Evolutionary conservation across 495 filamentous ascomycete species (phyloP), one percentile per base, ranked within the genome.

Genomic region (Trichoderma gamsii): DNA sequence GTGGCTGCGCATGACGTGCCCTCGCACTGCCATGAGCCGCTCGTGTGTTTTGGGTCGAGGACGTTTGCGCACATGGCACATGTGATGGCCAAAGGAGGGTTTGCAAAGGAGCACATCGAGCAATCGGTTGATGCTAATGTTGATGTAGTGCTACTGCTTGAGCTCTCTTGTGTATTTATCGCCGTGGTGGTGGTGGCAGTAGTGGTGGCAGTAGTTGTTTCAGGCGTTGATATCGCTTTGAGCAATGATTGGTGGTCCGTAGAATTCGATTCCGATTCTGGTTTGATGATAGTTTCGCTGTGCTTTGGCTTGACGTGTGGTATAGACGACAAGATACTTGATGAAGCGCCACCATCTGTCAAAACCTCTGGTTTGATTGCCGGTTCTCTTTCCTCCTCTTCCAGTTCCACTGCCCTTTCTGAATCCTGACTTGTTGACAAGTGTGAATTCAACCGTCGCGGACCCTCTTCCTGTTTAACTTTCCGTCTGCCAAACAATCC

Each of bases 31-130:
- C 90, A 92, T 25, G 82, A 76, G 35, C 78, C 71, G 3, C 78
- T 73, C 41, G 87, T 77, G 52, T 79, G 80, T 15, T 73, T 65
- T 0, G 80, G 73, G 46, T 86, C 77, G 21, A 93, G 79, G 9
- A 92, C 88, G 69, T 91, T 84, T 32, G 86, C 81, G 70, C 90
- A 93, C 59, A 86, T 82, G 4, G 74, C 73, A 72, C 90, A 93
- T 13, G 84, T 87, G 2, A 84, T 72, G 25, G 84, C 76, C 27
- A 68, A 65, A 0, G 69, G 52, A 12, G 80, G 79, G 73, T 89
- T 91, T 32, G 73, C 73, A 68, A 89, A 83, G 3, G 89, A 89
- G 72, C 90, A 93, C 61, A 88, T 76, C 0, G 83, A 76, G 69
- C 90, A 92, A 12, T 68, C 68, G 29, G 66, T 51, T 32, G 68